Evolutionary conservation across 257 asterid species (phyloP).

Genomic region (Rubia yunnanensis): DNA sequence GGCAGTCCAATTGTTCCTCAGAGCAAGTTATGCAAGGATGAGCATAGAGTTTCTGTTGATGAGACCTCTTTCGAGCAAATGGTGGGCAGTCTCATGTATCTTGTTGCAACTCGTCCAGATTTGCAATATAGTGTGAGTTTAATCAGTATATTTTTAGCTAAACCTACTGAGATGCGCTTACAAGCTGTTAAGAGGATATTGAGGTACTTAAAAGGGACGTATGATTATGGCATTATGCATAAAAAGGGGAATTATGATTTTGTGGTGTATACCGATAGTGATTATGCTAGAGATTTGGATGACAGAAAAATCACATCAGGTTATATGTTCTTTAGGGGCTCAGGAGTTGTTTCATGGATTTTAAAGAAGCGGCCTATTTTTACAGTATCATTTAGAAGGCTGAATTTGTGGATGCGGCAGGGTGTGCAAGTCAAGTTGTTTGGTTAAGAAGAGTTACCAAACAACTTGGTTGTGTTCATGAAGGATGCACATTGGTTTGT

Average conservation of each 20-base stretch:
- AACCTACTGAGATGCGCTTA: background rate
- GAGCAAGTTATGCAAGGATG: background rate
- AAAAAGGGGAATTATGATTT: no score
- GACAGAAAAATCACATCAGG: background rate
- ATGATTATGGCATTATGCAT: no score
- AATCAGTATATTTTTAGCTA: background rate
- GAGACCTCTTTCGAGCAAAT: background rate
- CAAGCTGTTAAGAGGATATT: no score
- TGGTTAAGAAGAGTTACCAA: no score
- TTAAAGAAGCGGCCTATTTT: background rate
- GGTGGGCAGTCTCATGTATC: slow-evolving; percentile 4
- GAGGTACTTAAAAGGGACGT: no score
- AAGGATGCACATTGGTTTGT: no score
- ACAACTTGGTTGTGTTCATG: no score
- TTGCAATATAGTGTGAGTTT: background rate
- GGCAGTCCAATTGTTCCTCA: background rate
- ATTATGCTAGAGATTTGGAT: background rate
- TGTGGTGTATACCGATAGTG: background rate
- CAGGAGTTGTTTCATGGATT: background rate
- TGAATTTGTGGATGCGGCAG: no score
- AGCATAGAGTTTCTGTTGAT: background rate
- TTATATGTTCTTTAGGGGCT: background rate
- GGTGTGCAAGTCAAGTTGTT: no score
- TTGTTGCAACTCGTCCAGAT: background rate
- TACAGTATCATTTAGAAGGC: no score